These are phyloP conservation scores for Sporisorium scitamineum DNA, from an alignment of 1,284 basidiomycete species.

Conservation along the genomic window DNA sequence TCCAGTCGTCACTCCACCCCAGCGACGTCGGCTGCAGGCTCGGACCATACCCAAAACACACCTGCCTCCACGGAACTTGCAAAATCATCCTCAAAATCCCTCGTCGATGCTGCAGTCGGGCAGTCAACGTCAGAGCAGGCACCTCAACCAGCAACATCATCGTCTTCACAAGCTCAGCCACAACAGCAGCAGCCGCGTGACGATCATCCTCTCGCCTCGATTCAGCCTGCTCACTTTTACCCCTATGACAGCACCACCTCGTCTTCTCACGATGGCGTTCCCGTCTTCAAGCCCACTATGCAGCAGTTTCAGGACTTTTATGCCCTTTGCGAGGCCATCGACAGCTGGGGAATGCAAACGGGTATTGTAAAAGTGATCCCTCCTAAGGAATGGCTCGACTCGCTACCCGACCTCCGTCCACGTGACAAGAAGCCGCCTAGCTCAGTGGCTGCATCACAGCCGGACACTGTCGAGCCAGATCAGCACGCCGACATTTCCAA, in stretches of 20 bases:
- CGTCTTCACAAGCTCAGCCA: slow-evolving; percentile 2
- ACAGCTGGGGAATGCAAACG: slow-evolving; percentile 66
- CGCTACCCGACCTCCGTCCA: slow-evolving; percentile 56
- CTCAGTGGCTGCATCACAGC: slow-evolving; percentile 4
- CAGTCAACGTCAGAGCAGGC: neutral
- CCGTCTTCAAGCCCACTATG: slow-evolving; percentile 68
- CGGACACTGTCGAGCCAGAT: slow-evolving; percentile 3
- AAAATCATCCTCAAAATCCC: neutral
- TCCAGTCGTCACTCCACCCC: slow-evolving; percentile 50
- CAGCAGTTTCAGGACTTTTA: slow-evolving; percentile 67
- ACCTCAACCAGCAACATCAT: slow-evolving; percentile 1
- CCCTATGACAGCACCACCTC: slow-evolving; percentile 37
- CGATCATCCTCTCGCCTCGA: slow-evolving; percentile 38
- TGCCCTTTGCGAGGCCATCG: slow-evolving; percentile 63
- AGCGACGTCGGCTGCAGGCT: slow-evolving; percentile 44
- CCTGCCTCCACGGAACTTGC: neutral
- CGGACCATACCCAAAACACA: slow-evolving; percentile 27
- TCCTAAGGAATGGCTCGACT: slow-evolving; percentile 63
- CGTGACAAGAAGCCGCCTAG: slow-evolving; percentile 9
- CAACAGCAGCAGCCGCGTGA: slow-evolving; percentile 5
- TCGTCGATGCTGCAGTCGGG: neutral
- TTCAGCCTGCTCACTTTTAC: slow-evolving; percentile 64
- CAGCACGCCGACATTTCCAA: slow-evolving; percentile 45
- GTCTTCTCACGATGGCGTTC: slow-evolving; percentile 55
- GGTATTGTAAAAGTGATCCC: slow-evolving; percentile 68